A percentile compares a stretch with the other conserved stretches of the same genome.
Conservation (phyloP, 2,329 filamentous ascomycete genomes). For the Grosmannia clavigera region DNA sequence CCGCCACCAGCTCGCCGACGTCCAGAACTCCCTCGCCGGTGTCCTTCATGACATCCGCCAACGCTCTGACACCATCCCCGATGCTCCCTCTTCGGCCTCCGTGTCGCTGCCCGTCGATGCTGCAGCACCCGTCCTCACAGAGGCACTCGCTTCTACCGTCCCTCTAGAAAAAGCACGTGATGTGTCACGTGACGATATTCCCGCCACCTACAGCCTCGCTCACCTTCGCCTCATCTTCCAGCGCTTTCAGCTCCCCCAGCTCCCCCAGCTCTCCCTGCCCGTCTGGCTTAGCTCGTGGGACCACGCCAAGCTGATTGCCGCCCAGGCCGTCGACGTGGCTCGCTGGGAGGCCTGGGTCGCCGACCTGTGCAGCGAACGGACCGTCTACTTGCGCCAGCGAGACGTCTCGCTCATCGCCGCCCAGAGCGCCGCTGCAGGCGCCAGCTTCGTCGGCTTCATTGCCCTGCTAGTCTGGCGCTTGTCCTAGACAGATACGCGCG, state of each 20-base stretch:
- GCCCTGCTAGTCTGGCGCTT: conserved; percentile 1
- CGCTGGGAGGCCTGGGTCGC: conserved; percentile 35
- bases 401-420: conserved; percentile 59
- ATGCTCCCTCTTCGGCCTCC: not conserved
- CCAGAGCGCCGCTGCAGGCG: conserved; percentile 56
- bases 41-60: conserved; percentile 5
- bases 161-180: not conserved
- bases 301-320: conserved; percentile 21
- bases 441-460: conserved; percentile 16
- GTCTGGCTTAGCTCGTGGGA: conserved; percentile 24
- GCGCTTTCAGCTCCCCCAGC: not conserved
- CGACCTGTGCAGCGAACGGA: conserved; percentile 55
- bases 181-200: not conserved
- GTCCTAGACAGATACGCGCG: conserved; percentile 15
- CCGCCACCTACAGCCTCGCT: not conserved
- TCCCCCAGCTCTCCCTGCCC: not conserved
- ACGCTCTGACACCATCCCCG: not conserved
- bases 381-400: conserved; percentile 50
- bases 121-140: too few relatives aligned
- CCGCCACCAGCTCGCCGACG: conserved; percentile 26
- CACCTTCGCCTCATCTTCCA: not conserved
- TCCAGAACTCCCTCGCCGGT: conserved; percentile 18
- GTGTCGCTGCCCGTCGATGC: not conserved
- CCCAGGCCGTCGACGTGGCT: conserved; percentile 24
- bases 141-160: not conserved